These are phyloP conservation scores for Microdochium bolleyi DNA, from an alignment of 2,329 filamentous ascomycete genomes.

Conservation along the genomic window DNA sequence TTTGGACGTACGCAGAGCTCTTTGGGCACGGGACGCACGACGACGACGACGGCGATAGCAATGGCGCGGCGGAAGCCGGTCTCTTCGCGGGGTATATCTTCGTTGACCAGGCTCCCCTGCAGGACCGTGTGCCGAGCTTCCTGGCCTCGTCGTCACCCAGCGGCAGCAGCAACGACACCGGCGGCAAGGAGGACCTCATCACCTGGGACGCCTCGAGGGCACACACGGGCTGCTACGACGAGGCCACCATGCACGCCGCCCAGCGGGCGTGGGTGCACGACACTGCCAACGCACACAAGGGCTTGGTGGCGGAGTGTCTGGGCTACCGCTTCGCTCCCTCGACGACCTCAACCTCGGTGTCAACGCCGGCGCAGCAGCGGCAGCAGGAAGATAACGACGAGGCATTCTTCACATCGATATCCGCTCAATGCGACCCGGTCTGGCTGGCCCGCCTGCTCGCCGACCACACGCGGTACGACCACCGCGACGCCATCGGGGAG, in stretches of 20 bases:
- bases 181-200: conserved; percentile 8
- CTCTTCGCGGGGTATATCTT: conserved; percentile 24
- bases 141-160: background rate
- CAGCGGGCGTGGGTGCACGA: conserved; percentile 43
- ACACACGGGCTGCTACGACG: conserved; percentile 28
- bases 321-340: conserved; percentile 23
- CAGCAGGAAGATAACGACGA: conserved; percentile 19
- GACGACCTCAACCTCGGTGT: conserved; percentile 3
- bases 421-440: conserved; percentile 21
- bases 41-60: background rate
- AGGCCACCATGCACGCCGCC: conserved; percentile 22
- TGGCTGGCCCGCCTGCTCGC: conserved; percentile 28
- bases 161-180: background rate
- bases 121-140: conserved; percentile 20
- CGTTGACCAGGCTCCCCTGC: conserved; percentile 31
- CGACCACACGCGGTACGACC: conserved; percentile 31
- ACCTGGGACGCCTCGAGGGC: conserved; percentile 21
- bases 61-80: background rate
- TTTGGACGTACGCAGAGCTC: conserved; percentile 31
- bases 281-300: conserved; percentile 21
- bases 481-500: conserved; percentile 28
- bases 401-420: conserved; percentile 25
- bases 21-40: conserved; percentile 16
- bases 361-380: conserved; percentile 14
- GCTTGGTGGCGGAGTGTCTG: conserved; percentile 23